Base-by-base conservation (phyloP, 805 yeast species). In the Starmerella ratchasimensis region DNA sequence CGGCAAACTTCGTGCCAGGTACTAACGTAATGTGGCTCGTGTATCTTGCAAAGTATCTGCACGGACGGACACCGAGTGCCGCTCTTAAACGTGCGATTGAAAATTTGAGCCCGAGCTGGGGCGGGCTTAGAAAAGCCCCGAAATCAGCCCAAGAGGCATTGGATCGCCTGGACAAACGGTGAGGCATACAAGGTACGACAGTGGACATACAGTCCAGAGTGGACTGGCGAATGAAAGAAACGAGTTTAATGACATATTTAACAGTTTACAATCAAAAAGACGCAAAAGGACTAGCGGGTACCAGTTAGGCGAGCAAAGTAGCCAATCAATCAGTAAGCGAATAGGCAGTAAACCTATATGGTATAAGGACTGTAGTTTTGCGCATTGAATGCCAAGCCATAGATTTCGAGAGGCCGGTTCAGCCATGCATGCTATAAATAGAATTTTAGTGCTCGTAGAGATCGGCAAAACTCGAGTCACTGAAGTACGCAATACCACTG, bases 21-120 rank as follows among this genome's bases (percentile, higher is more conserved):
- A 74, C 76, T 21, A 78, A 76, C 48, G 52, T 76, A 14, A 50
- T 69, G 23, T 77, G 86, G 86, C 56, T 77, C 31, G 75, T 74
- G 46, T 76, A 74, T 49, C 41, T 78, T n/a, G 61, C 66, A 26
- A 69, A 68, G 36, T 65, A 68, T 42, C 48, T 76, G 39, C 16
- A 38, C 28, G 31, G 26, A 28, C n/a, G 27, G n/a, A 10, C 4
- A 15, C 46, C 47, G 11, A 23, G 43, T 26, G 9, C 33, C 19
- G 22, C 36, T 18, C 39, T 45, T 23, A 36, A 39, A 23, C 25
- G 37, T 4, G 21, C 34, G 11, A 35, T 27, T 22, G 41, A 37
- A 5, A 11, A 18, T 10, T 24, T 45, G 20, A 25, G 29, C 21
- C 41, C 49, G 8, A 15, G 27, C 28, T 45, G 49, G 49, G 34